Evolutionary conservation across 495 filamentous ascomycete species (phyloP).

Genomic region (Terfezia claveryi): DNA sequence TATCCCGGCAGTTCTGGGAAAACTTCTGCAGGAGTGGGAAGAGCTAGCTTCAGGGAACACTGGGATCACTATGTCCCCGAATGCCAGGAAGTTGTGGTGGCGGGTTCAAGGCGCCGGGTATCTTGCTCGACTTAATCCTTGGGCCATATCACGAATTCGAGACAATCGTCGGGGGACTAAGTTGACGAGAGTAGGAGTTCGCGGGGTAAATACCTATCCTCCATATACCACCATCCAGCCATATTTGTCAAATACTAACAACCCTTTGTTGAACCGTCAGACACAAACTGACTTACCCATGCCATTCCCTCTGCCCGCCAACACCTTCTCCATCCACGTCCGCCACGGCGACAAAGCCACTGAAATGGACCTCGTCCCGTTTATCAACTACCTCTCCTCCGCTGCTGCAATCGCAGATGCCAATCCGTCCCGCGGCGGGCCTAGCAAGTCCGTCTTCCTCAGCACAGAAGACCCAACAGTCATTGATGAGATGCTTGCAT

Average conservation of each 20-base stretch:
- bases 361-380: slow-evolving; percentile 6
- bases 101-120: slow-evolving; percentile 5
- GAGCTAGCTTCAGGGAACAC: neutral
- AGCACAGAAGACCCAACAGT: slow-evolving; percentile 10
- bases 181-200: neutral
- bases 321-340: slow-evolving; percentile 10
- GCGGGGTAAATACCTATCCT: neutral
- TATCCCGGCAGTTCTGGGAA: slow-evolving; percentile 3
- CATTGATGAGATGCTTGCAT: neutral
- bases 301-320: slow-evolving; percentile 3
- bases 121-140: neutral
- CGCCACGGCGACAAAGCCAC: slow-evolving; percentile 7
- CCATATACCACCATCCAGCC: neutral
- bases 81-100: slow-evolving; percentile 8
- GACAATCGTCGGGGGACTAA: neutral
- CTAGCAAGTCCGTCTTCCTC: slow-evolving; percentile 6
- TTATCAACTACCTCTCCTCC: slow-evolving; percentile 3
- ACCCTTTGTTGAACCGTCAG: neutral
- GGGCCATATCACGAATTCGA: neutral
- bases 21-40: neutral
- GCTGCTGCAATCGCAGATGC: slow-evolving; percentile 3
- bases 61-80: neutral
- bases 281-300: neutral
- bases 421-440: slow-evolving; percentile 2
- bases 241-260: too few species aligned